phyloP scores from a whole-genome alignment of 371 early-diverging fungal genomes.

The Sporodiniella umbellata region DNA sequence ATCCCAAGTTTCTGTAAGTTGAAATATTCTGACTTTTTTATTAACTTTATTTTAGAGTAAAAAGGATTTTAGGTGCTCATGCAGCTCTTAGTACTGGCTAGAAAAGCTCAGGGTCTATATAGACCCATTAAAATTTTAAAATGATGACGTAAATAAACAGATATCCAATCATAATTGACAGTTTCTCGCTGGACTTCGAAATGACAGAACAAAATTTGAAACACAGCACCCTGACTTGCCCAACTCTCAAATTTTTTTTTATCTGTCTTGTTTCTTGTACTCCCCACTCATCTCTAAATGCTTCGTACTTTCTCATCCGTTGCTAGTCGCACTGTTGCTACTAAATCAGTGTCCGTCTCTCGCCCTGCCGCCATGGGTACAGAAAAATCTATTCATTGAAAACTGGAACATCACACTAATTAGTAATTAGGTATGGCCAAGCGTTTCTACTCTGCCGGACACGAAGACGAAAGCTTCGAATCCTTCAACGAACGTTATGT shows the following conservation, averaged over 20 bases:
- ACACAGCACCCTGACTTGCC: background rate
- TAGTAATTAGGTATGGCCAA: constrained; percentile 31
- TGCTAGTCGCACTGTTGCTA: background rate
- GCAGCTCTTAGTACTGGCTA: too few species aligned
- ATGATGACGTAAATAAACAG: background rate
- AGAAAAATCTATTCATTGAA: background rate
- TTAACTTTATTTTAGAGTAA: constrained; percentile 24
- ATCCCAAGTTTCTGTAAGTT: constrained; percentile 32
- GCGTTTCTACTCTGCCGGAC: constrained; percentile 65
- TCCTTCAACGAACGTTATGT: constrained; percentile 78
- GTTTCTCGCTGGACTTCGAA: background rate
- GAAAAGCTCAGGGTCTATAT: background rate
- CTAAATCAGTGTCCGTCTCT: constrained; percentile 1
- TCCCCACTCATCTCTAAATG: background rate
- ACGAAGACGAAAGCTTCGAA: constrained; percentile 78
- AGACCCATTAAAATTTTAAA: background rate
- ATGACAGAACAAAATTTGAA: background rate
- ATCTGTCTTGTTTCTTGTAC: background rate
- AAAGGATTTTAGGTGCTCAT: constrained; percentile 30
- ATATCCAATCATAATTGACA: background rate
- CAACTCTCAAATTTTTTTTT: background rate
- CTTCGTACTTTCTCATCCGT: background rate
- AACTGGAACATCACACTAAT: background rate
- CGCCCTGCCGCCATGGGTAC: background rate
- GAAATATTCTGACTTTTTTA: constrained; percentile 9